These are phyloP conservation scores for Chlamydomonas applanata DNA, from an alignment of 139 green algal genomes.

Conservation along the genomic window DNA sequence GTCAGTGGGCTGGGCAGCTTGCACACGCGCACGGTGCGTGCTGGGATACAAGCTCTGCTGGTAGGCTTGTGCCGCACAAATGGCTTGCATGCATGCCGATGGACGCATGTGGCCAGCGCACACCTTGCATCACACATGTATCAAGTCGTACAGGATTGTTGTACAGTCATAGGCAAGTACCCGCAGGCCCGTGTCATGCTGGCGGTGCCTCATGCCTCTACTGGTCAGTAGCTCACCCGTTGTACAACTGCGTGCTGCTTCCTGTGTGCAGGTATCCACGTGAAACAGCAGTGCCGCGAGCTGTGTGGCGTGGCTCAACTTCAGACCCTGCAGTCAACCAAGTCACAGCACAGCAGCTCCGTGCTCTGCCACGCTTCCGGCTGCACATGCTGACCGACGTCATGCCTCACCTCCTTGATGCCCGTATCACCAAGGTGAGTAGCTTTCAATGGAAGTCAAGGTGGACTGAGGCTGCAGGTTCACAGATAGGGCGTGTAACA, in stretches of 20 bases:
- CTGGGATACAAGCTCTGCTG: background rate
- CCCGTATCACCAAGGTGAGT: slow-evolving; percentile 3
- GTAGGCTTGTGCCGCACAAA: too few relatives aligned
- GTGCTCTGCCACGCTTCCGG: background rate
- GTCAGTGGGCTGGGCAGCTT: background rate
- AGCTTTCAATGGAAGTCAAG: background rate
- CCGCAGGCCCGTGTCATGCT: too few relatives aligned
- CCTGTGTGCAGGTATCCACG: background rate
- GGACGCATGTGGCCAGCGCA: too few relatives aligned
- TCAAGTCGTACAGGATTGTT: too few relatives aligned
- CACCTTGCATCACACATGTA: too few relatives aligned
- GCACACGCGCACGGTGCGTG: background rate
- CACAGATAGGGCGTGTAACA: too few relatives aligned
- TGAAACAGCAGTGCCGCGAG: background rate
- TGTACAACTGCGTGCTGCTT: too few relatives aligned
- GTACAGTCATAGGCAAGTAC: too few relatives aligned
- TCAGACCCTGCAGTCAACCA: slow-evolving; percentile 1
- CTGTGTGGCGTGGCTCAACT: slow-evolving; percentile 3
- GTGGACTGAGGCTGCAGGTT: background rate
- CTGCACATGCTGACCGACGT: slow-evolving; percentile 9
- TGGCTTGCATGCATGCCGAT: too few relatives aligned
- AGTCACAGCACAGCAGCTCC: background rate
- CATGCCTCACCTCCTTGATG: slow-evolving; percentile 3
- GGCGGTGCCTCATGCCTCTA: too few relatives aligned
- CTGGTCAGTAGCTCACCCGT: too few relatives aligned